Conservation (phyloP, 805 yeast species). For the Suhomyces sp. region DNA sequence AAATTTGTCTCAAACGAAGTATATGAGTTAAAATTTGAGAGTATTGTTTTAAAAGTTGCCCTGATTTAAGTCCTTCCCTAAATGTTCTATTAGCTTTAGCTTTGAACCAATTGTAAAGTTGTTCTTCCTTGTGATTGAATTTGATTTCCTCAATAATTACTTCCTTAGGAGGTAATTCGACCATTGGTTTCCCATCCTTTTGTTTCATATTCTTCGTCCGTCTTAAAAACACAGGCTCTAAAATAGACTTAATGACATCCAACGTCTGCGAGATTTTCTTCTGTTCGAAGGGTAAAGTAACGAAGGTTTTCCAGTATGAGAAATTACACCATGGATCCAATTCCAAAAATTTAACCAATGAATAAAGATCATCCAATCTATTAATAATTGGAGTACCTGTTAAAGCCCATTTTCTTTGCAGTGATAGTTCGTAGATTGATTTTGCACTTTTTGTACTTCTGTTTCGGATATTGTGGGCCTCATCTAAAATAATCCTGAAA, state of each 20-base stretch:
- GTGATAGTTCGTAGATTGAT: slow-evolving; percentile 65
- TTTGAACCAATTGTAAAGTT: slow-evolving; percentile 67
- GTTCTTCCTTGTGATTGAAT: slow-evolving; percentile 64
- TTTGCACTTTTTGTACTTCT: slow-evolving; percentile 75
- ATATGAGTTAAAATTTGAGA: slow-evolving; percentile 81
- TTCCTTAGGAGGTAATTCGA: slow-evolving; percentile 73
- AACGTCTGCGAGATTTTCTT: slow-evolving; percentile 70
- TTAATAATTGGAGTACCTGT: slow-evolving; percentile 95
- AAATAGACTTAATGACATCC: slow-evolving; percentile 77
- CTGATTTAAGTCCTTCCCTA: slow-evolving; percentile 56
- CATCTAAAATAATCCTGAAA: slow-evolving; percentile 79
- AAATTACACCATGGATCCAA: slow-evolving; percentile 90
- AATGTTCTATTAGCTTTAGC: slow-evolving; percentile 65
- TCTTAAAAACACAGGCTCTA: slow-evolving; percentile 79
- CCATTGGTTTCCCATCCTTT: slow-evolving; percentile 68
- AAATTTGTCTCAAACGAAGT: slow-evolving; percentile 78
- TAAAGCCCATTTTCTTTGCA: slow-evolving; percentile 75
- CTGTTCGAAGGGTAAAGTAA: slow-evolving; percentile 79
- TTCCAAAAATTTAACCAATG: slow-evolving; percentile 68
- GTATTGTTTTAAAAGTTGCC: slow-evolving; percentile 69
- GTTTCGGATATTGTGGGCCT: slow-evolving; percentile 87
- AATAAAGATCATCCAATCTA: slow-evolving; percentile 80
- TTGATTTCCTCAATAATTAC: slow-evolving; percentile 65
- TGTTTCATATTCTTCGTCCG: slow-evolving; percentile 85
- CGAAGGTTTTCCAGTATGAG: slow-evolving; percentile 82